A percentile compares a stretch with the other conserved stretches of the same genome.
These are phyloP conservation scores for Dendrobium chrysotoxum DNA, from an alignment of 106 monocot genomes.

Conservation along the genomic window DNA sequence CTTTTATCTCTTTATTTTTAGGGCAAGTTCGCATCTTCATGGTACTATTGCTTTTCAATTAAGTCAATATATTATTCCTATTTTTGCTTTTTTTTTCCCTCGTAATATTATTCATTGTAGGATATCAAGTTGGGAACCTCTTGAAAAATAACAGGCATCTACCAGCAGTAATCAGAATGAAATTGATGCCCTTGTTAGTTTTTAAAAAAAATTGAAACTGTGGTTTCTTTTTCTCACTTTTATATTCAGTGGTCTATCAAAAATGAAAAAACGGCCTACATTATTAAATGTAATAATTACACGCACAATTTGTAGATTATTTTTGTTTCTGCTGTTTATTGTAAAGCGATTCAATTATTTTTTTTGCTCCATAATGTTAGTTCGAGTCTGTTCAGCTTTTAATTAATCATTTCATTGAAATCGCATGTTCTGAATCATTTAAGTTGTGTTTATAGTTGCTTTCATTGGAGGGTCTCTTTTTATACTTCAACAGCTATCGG, in stretches of 20 bases:
- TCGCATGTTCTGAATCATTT: not conserved
- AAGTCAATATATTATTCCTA: not conserved
- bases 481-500: slow-evolving; percentile 85
- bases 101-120: not conserved
- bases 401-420: not conserved
- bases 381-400: slow-evolving; percentile 1
- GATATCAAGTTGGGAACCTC: not conserved
- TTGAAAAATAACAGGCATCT: not conserved
- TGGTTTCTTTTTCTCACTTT: not conserved
- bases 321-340: not conserved
- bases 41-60: not conserved
- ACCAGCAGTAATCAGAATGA: not conserved
- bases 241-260: not conserved
- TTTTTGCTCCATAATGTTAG: not conserved
- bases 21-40: not conserved
- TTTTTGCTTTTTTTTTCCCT: not conserved
- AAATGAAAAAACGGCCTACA: not conserved
- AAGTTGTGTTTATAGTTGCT: slow-evolving; percentile 53
- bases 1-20: not conserved
- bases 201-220: not conserved
- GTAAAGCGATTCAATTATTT: not conserved
- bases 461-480: slow-evolving; percentile 87
- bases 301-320: not conserved
- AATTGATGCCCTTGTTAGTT: not conserved
- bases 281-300: not conserved